phyloP scores from a whole-genome alignment of 23 red algal species.

The Gracilaria domingensis region DNA sequence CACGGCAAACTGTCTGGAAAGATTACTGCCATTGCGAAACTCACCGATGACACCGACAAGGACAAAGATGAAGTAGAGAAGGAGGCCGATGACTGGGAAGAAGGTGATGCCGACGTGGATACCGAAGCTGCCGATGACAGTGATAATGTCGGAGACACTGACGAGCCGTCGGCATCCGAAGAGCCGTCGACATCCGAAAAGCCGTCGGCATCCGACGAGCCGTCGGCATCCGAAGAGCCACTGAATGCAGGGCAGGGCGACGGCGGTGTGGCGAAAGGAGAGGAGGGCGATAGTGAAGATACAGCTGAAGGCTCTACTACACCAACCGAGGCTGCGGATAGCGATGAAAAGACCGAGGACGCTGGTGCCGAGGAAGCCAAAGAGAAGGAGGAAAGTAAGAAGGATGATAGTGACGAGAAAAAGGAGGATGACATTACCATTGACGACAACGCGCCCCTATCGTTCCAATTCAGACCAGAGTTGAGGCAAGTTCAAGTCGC shows the following conservation, averaged over 20 bases:
- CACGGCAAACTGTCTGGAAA: background rate
- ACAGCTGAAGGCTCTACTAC: background rate
- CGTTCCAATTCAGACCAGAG: conserved; percentile 95
- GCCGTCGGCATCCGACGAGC: background rate
- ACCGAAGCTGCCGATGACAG: conserved; percentile 10
- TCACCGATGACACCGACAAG: background rate
- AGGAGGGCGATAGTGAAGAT: background rate
- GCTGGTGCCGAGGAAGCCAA: background rate
- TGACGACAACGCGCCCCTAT: conserved; percentile 76
- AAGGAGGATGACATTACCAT: conserved; percentile 62
- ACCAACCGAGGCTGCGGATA: background rate
- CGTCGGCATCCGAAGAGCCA: background rate
- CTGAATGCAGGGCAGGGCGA: background rate
- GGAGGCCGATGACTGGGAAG: conserved; percentile 14
- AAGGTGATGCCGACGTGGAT: conserved; percentile 18
- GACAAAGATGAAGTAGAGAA: conserved; percentile 1
- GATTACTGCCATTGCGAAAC: background rate
- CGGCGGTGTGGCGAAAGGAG: background rate
- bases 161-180: background rate
- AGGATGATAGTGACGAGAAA: conserved; percentile 7
- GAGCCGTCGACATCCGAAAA: background rate
- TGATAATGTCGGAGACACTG: conserved; percentile 7
- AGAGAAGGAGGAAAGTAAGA: conserved; percentile 9
- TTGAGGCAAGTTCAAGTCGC: conserved; percentile 87
- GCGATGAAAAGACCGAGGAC: background rate